Conservation (phyloP, 2,329 filamentous ascomycete species). For the Kalmusia sp. region DNA sequence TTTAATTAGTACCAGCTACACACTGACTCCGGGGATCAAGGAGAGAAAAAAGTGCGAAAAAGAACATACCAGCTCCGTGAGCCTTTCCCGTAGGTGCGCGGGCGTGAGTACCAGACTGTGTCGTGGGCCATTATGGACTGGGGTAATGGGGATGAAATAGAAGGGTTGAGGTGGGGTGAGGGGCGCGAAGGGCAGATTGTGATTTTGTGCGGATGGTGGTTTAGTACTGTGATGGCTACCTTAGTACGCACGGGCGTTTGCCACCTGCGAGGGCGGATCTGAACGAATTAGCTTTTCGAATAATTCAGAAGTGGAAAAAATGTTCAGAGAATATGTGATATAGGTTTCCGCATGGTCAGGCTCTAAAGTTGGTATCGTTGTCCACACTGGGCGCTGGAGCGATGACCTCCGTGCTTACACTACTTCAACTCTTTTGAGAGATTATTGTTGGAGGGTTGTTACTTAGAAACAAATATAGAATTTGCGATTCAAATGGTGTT, state of each 20-base stretch:
- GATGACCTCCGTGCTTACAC: too few relatives aligned
- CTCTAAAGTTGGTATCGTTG: too few relatives aligned
- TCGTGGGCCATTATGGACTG: conserved; percentile 2
- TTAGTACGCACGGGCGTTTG: background rate
- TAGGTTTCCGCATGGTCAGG: too few relatives aligned
- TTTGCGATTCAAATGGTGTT: too few relatives aligned
- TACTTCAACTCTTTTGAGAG: too few relatives aligned
- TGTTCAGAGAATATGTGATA: background rate
- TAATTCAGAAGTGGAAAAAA: too few relatives aligned
- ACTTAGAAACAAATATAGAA: too few relatives aligned
- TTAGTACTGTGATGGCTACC: conserved; percentile 8
- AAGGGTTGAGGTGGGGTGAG: background rate
- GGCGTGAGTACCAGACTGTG: conserved; percentile 43
- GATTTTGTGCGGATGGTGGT: background rate
- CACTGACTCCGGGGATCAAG: conserved; percentile 35
- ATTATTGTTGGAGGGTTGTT: too few relatives aligned
- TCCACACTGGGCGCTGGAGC: too few relatives aligned
- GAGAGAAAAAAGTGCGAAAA: conserved; percentile 47
- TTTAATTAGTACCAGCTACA: background rate
- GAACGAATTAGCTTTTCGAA: background rate
- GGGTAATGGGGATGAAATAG: background rate
- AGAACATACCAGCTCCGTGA: conserved; percentile 78
- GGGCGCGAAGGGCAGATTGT: too few relatives aligned
- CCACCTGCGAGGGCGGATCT: background rate
- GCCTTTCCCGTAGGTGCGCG: conserved; percentile 95